A percentile compares a stretch with the other conserved stretches of the same genome.
Evolutionary conservation across 257 asterid species (phyloP).

Genomic region (Ophiorrhiza pumila): DNA sequence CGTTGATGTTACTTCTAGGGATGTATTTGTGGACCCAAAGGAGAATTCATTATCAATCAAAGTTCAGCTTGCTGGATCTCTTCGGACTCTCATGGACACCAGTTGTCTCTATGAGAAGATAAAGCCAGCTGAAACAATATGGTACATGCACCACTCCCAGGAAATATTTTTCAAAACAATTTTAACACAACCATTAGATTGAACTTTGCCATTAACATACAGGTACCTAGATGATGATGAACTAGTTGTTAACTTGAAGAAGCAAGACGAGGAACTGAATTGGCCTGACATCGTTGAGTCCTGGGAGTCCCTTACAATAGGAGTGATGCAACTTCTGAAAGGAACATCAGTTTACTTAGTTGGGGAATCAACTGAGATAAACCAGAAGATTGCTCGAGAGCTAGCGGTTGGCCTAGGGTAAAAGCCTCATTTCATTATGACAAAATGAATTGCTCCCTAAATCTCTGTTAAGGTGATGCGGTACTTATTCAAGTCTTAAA

Average conservation of each 20-base stretch:
- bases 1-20: conserved; percentile 45
- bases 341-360: conserved; percentile 83
- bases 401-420: conserved; percentile 90
- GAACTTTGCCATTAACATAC: conserved; percentile 12
- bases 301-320: conserved; percentile 83
- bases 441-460: too few species aligned
- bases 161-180: background rate
- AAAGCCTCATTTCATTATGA: conserved; percentile 22
- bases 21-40: conserved; percentile 65
- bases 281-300: conserved; percentile 97
- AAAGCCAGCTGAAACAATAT: conserved; percentile 88
- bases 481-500: too few species aligned
- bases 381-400: conserved; percentile 80
- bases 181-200: background rate
- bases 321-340: conserved; percentile 63
- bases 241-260: conserved; percentile 76
- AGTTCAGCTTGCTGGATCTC: conserved; percentile 50
- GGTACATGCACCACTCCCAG: conserved; percentile 36
- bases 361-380: conserved; percentile 87
- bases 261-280: conserved; percentile 68
- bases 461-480: background rate
- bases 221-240: conserved; percentile 91
- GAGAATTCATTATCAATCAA: conserved; percentile 65
- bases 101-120: conserved; percentile 62
- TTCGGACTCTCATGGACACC: conserved; percentile 68